A percentile compares a stretch with the other conserved stretches of the same genome.
phyloP scores from a whole-genome alignment of 306 rosid genomes.

The Begonia fuchsioides region DNA sequence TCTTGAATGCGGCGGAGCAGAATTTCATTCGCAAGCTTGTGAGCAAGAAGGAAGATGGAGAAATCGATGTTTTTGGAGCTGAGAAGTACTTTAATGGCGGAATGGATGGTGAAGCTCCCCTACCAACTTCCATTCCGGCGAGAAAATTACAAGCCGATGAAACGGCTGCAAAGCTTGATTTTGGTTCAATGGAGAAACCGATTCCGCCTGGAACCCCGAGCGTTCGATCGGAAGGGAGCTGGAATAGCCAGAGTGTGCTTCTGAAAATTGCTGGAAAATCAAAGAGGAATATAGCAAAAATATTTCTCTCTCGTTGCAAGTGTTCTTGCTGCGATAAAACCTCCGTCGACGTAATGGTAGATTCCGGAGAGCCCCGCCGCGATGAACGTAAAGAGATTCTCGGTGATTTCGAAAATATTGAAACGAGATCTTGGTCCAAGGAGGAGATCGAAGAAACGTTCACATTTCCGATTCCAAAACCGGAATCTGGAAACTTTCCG shows the following conservation, averaged over 20 bases:
- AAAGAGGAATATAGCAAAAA: slow-evolving; percentile 3
- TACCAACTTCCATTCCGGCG: slow-evolving; percentile 15
- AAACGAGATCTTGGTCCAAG: slow-evolving; percentile 1
- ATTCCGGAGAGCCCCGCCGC: neutral
- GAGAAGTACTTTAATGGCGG: slow-evolving; percentile 87
- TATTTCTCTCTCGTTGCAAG: slow-evolving; percentile 44
- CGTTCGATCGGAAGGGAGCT: slow-evolving; percentile 56
- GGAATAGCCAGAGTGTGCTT: slow-evolving; percentile 63
- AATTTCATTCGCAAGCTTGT: neutral
- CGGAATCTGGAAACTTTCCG: too few relatives aligned
- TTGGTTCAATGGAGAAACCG: slow-evolving; percentile 13
- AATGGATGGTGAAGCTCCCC: slow-evolving; percentile 19
- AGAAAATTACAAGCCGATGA: slow-evolving; percentile 17
- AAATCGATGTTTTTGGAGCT: slow-evolving; percentile 78
- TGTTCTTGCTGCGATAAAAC: slow-evolving; percentile 57
- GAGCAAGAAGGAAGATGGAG: slow-evolving; percentile 41
- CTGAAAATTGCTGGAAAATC: slow-evolving; percentile 18
- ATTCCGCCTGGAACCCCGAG: slow-evolving; percentile 45
- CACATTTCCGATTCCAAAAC: neutral
- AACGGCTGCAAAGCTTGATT: slow-evolving; percentile 6
- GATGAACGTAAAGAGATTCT: neutral
- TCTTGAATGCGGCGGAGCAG: neutral
- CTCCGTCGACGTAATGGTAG: slow-evolving; percentile 45
- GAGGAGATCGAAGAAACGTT: neutral
- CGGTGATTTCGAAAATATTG: neutral